These are phyloP conservation scores for Aspergillus sclerotioniger DNA, from an alignment of 495 filamentous ascomycete species.

Conservation along the genomic window DNA sequence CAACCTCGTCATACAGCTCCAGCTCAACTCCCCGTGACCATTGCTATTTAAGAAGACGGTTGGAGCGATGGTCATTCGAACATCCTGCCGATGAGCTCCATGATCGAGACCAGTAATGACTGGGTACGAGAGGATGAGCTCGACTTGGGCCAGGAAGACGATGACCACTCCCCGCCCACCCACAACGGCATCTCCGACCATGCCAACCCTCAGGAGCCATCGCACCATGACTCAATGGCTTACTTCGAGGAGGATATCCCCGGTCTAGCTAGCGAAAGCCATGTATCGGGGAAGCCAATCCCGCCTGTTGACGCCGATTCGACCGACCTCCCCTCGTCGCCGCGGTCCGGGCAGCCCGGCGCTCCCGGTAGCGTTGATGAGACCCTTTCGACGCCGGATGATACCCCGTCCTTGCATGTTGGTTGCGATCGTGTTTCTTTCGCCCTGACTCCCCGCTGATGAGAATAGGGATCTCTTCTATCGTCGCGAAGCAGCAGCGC, in stretches of 20 bases:
- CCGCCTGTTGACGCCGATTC: conserved; percentile 9
- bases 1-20: conserved; percentile 1
- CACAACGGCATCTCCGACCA: conserved; percentile 26
- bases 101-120: conserved; percentile 46
- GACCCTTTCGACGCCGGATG: conserved; percentile 73
- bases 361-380: conserved; percentile 43
- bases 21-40: background rate
- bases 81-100: conserved; percentile 50
- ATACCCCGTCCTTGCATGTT: conserved; percentile 87
- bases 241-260: conserved; percentile 30
- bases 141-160: conserved; percentile 42
- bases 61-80: conserved; percentile 46
- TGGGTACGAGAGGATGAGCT: conserved; percentile 49
- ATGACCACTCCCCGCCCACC: conserved; percentile 21
- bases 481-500: conserved; percentile 74
- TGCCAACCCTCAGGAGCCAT: conserved; percentile 9
- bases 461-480: conserved; percentile 67
- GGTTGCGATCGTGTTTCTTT: conserved; percentile 22
- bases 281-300: conserved; percentile 11
- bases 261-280: conserved; percentile 26
- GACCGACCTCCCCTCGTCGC: conserved; percentile 20
- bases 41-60: conserved; percentile 1
- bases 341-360: conserved; percentile 20
- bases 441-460: conserved; percentile 19
- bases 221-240: conserved; percentile 17